phyloP scores from a whole-genome alignment of 2,329 filamentous ascomycete species.

The Talaromyces marneffei region DNA sequence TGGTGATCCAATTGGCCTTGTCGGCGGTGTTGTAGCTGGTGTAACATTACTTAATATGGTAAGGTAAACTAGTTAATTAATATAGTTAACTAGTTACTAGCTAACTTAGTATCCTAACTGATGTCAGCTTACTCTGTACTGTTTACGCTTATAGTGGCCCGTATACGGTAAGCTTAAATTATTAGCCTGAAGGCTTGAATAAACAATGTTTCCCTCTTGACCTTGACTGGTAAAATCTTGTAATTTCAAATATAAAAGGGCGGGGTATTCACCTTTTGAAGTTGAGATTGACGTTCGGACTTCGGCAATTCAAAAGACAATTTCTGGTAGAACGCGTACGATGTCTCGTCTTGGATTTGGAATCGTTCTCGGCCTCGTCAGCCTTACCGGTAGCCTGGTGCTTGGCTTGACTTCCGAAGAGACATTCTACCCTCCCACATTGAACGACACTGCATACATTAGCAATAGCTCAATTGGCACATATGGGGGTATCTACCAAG shows the following conservation, averaged over 20 bases:
- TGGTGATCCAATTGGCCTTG: slow-evolving; percentile 3
- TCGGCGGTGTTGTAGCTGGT: neutral
- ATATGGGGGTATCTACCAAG: slow-evolving; percentile 34
- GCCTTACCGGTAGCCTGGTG: slow-evolving; percentile 8
- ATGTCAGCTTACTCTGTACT: neutral
- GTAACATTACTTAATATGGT: neutral
- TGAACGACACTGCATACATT: slow-evolving; percentile 36
- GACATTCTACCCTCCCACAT: slow-evolving; percentile 31
- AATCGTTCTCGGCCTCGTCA: neutral
- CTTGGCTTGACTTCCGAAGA: slow-evolving; percentile 14
- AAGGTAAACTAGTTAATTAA: too few relatives aligned
- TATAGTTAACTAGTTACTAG: too few relatives aligned
- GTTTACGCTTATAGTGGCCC: neutral
- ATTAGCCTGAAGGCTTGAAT: neutral
- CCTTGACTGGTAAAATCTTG: neutral
- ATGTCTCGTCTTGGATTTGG: slow-evolving; percentile 10
- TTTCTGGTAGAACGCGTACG: neutral
- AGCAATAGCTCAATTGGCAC: slow-evolving; percentile 31
- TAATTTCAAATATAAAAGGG: neutral
- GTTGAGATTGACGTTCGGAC: neutral
- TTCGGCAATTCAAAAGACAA: neutral
- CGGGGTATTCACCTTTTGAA: neutral
- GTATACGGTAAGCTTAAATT: slow-evolving; percentile 1
- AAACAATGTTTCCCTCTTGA: neutral
- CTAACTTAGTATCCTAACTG: neutral